Conservation (phyloP, 2,329 filamentous ascomycete species). For the Penicillium sp. region DNA sequence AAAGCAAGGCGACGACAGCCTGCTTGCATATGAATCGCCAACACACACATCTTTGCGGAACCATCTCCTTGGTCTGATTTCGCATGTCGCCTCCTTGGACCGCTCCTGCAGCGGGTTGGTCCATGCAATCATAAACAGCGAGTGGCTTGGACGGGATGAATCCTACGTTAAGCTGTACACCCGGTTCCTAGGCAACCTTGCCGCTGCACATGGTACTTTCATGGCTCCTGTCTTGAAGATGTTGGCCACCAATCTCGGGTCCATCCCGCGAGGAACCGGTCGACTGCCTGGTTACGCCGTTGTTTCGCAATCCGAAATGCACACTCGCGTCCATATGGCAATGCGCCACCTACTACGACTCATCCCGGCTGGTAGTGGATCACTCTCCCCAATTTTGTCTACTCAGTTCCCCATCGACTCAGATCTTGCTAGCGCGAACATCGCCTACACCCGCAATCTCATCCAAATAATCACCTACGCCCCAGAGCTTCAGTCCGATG, state of each 20-base stretch:
- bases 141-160: slow-evolving; percentile 63
- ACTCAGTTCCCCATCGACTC: slow-evolving; percentile 72
- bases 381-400: slow-evolving; percentile 65
- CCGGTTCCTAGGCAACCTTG: slow-evolving; percentile 60
- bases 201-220: slow-evolving; percentile 79
- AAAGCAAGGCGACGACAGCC: slow-evolving; percentile 33
- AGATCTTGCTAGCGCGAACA: slow-evolving; percentile 73
- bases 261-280: slow-evolving; percentile 54
- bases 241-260: slow-evolving; percentile 75
- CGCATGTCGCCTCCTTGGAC: slow-evolving; percentile 56
- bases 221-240: slow-evolving; percentile 71
- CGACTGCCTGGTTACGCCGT: slow-evolving; percentile 54
- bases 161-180: slow-evolving; percentile 57
- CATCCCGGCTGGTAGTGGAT: slow-evolving; percentile 72
- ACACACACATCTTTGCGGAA: slow-evolving; percentile 54
- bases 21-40: slow-evolving; percentile 46
- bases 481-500: slow-evolving; percentile 72
- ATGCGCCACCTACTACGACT: slow-evolving; percentile 74
- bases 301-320: slow-evolving; percentile 64
- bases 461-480: slow-evolving; percentile 74
- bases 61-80: slow-evolving; percentile 58
- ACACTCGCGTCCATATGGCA: slow-evolving; percentile 70
- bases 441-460: slow-evolving; percentile 84
- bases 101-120: slow-evolving; percentile 59
- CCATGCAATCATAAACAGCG: slow-evolving; percentile 55